Evolutionary conservation across 2,329 filamentous ascomycete species (phyloP).

Genomic region (Claviceps purpurea): DNA sequence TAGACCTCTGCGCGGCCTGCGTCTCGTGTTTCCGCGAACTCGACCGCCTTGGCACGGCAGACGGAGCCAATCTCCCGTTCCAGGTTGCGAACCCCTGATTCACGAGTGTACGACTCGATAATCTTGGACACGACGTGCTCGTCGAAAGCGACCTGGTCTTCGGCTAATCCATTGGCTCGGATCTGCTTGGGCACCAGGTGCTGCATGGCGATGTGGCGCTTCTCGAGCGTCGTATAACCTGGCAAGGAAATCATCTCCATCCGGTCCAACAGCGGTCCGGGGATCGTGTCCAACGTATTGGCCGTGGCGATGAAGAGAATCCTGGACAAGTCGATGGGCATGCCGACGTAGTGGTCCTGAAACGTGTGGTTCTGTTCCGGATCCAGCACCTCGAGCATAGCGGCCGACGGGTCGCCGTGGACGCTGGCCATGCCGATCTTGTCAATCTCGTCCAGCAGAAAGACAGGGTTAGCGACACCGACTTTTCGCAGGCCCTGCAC

Average conservation of each 20-base stretch:
- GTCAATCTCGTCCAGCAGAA: conserved; percentile 94
- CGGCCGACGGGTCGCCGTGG: conserved; percentile 89
- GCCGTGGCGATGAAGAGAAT: conserved; percentile 96
- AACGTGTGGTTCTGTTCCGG: conserved; percentile 95
- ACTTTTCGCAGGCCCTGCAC: conserved; percentile 92
- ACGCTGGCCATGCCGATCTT: conserved; percentile 86
- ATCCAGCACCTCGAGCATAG: conserved; percentile 95
- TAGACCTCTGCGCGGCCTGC: conserved; percentile 54
- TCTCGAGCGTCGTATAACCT: conserved; percentile 94
- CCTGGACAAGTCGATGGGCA: conserved; percentile 90
- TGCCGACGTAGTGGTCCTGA: conserved; percentile 90
- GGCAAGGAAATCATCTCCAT: conserved; percentile 94
- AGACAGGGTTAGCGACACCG: conserved; percentile 87
- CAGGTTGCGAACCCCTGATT: conserved; percentile 88
- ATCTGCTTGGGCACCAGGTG: conserved; percentile 97
- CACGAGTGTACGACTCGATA: conserved; percentile 91
- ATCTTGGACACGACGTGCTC: conserved; percentile 86
- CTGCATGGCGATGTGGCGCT: conserved; percentile 82
- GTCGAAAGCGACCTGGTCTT: conserved; percentile 61
- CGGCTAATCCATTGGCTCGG: conserved; percentile 69
- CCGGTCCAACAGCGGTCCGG: conserved; percentile 81
- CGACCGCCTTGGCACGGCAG: conserved; percentile 87
- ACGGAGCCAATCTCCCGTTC: conserved; percentile 93
- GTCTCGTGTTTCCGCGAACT: conserved; percentile 85
- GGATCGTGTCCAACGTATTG: conserved; percentile 89